Evolutionary conservation across 805 yeast species (phyloP).

Genomic region (Saturnispora sekii): DNA sequence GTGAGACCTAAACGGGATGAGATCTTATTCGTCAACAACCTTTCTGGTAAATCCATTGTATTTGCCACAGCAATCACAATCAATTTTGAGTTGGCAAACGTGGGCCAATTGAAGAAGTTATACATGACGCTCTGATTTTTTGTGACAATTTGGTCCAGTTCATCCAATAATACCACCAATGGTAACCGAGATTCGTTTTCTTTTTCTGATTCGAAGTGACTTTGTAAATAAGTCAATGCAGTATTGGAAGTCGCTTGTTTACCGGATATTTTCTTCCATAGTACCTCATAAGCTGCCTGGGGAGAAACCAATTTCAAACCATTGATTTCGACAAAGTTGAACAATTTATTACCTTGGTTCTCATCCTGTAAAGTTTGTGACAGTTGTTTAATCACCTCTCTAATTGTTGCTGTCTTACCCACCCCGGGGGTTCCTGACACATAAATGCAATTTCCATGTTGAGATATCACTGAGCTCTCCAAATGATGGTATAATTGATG

Average conservation of each 20-base stretch:
- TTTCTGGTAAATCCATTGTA: conserved; percentile 94
- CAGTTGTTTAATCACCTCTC: conserved; percentile 74
- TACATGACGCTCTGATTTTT: conserved; percentile 80
- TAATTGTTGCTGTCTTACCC: conserved; percentile 89
- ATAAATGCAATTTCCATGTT: conserved; percentile 76
- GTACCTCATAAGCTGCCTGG: conserved; percentile 64
- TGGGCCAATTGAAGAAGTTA: conserved; percentile 97
- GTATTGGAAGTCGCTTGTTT: conserved; percentile 48
- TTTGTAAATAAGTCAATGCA: conserved; percentile 60
- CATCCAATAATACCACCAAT: conserved; percentile 77
- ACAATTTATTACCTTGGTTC: conserved; percentile 25
- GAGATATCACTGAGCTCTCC: conserved; percentile 59
- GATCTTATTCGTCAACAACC: conserved; percentile 76
- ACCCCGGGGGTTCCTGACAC: conserved; percentile 98
- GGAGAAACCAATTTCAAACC: conserved; percentile 82
- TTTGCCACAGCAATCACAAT: conserved; percentile 92
- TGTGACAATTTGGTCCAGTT: conserved; percentile 83
- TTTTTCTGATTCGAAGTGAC: conserved; percentile 40
- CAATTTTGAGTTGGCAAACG: conserved; percentile 65
- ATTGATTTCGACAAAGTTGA: conserved; percentile 78
- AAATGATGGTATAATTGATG: conserved; percentile 56
- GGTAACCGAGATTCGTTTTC: conserved; percentile 33
- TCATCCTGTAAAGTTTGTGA: conserved; percentile 22
- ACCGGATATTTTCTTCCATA: conserved; percentile 71
- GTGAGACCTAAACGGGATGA: conserved; percentile 85